Conservation (phyloP, 2,329 filamentous ascomycete species). For the Claviceps sp. region DNA sequence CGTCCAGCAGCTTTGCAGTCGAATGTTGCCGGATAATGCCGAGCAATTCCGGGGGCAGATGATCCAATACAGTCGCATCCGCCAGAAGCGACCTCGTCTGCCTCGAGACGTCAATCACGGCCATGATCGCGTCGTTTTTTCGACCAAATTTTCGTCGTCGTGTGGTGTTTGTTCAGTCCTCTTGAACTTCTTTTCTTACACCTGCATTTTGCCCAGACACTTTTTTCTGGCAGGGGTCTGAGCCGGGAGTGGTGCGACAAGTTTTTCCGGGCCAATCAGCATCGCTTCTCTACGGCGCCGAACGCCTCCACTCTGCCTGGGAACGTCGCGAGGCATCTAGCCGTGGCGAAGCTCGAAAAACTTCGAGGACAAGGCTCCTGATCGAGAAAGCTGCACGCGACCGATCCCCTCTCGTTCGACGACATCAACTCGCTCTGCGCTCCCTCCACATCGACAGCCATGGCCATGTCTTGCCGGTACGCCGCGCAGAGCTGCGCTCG, state of each 20-base stretch:
- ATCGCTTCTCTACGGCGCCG: neutral
- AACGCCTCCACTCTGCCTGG: neutral
- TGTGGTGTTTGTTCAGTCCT: constrained; percentile 10
- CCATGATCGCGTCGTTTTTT: constrained; percentile 31
- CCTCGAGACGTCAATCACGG: constrained; percentile 38
- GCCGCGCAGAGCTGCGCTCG: constrained; percentile 52
- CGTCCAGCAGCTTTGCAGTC: constrained; percentile 55
- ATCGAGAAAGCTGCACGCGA: constrained; percentile 11
- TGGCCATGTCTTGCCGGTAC: constrained; percentile 51
- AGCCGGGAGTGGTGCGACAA: constrained; percentile 19
- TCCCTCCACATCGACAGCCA: constrained; percentile 24
- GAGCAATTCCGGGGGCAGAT: constrained; percentile 58
- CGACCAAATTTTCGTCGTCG: constrained; percentile 14
- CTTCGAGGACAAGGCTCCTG: constrained; percentile 19
- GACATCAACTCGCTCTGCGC: constrained; percentile 6
- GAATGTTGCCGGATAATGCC: constrained; percentile 50
- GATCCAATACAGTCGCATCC: constrained; percentile 38
- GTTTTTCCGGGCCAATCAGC: constrained; percentile 25
- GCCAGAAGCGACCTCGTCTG: constrained; percentile 42
- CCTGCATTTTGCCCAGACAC: constrained; percentile 5
- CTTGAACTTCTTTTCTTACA: neutral
- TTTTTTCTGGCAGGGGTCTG: constrained; percentile 19
- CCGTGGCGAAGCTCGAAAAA: constrained; percentile 25
- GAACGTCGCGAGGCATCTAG: neutral
- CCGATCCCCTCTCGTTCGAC: constrained; percentile 1